Evolutionary conservation across 2,329 filamentous ascomycete genomes (phyloP).

Genomic region (Nakataea oryzae): DNA sequence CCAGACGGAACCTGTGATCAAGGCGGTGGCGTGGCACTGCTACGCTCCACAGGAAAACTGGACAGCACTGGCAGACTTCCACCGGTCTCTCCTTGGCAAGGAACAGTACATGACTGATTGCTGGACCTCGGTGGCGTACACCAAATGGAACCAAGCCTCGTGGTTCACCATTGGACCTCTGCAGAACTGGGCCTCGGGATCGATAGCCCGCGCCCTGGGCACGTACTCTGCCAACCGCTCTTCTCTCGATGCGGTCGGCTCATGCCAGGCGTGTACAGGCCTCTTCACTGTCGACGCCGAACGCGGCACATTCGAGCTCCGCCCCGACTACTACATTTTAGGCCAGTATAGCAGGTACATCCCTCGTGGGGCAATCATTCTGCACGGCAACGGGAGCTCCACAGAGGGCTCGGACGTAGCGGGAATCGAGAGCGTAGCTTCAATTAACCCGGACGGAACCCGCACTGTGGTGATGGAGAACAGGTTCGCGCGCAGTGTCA

Average conservation of each 20-base stretch:
- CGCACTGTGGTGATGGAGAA: constrained; percentile 36
- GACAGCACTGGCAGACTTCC: constrained; percentile 26
- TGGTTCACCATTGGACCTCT: constrained; percentile 37
- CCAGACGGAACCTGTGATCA: constrained; percentile 18
- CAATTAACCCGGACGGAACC: constrained; percentile 33
- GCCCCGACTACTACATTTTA: constrained; percentile 42
- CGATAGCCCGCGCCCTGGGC: constrained; percentile 32
- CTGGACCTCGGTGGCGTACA: constrained; percentile 24
- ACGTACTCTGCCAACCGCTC: constrained; percentile 31
- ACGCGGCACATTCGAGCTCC: constrained; percentile 29
- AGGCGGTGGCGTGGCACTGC: constrained; percentile 29
- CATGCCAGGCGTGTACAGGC: constrained; percentile 33
- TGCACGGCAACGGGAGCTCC: constrained; percentile 31
- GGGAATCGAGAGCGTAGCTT: constrained; percentile 33
- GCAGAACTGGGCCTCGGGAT: constrained; percentile 34
- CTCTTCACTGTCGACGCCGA: constrained; percentile 44
- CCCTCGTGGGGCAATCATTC: constrained; percentile 29
- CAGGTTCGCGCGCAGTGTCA: constrained; percentile 32
- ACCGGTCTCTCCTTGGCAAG: constrained; percentile 24
- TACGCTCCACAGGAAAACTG: constrained; percentile 25
- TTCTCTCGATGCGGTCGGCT: constrained; percentile 24
- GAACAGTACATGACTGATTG: constrained; percentile 40
- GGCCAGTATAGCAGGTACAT: constrained; percentile 41
- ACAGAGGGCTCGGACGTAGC: constrained; percentile 23
- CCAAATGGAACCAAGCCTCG: constrained; percentile 24